Base-by-base conservation (phyloP, 768 basidiomycete genomes). In the Amanita pseudoporphyria region DNA sequence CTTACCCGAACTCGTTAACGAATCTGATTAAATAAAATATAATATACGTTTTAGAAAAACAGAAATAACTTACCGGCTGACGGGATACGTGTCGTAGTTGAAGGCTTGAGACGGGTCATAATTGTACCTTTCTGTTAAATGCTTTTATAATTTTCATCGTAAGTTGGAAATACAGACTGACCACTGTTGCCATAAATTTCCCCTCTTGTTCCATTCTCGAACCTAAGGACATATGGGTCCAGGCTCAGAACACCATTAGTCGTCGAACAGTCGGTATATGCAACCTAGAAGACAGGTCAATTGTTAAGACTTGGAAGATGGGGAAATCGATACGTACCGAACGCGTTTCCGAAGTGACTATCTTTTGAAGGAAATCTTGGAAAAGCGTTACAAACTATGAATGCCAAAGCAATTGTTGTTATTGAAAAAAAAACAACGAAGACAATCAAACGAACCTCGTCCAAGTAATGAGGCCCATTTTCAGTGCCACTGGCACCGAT, bases 181-280 rank as follows among this genome's bases (percentile, higher is more conserved):
- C 76, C 78, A 45, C 64, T 59, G 51, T 80, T 78, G 4, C 78
- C 78, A 49, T 80, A 81, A 28, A 80, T 78, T 28, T 70, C 64
- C 3, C 77, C 78, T 3, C 60, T 56, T 3, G 77, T 79, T 13
- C 65, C 71, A 52, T 79, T 80, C 24, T 61, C 62, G 52, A 77
- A 72, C 38, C 79, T 62, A 18, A 78, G 56, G 6, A 72, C 61
- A 46, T 78, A 78, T 6, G 78, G 79, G 44, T 80, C 72, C 12
- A 80, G 62, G 51, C 71, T 76, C n/a, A 81, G 60, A 13, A 78
- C 73, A 9, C 79, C 78, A 12, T 67, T 66, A 0, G 77, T 81
- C 3, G 77, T 80, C 0, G 78, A 80, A 51, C 77, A 79, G 54
- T 76, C 77, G 0, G 77, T 79, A 52, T 80, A 81, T 7, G 78